Base-by-base conservation (phyloP, 2,329 filamentous ascomycete species). In the Conoideocrella luteorostrata region DNA sequence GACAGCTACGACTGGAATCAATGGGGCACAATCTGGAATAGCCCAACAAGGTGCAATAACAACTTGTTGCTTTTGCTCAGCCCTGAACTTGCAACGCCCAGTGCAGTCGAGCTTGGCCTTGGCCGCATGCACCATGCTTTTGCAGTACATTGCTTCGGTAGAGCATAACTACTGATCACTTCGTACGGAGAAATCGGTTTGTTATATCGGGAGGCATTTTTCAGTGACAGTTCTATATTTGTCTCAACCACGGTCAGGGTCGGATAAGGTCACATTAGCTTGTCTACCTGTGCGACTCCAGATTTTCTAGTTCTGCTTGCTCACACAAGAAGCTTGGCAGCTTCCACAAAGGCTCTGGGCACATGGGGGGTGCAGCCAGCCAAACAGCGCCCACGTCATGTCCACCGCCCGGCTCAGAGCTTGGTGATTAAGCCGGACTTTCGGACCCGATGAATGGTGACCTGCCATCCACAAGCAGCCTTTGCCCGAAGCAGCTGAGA, bases 311-410 rank as follows among this genome's bases (percentile, higher is more conserved):
- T 26, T 23, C 13, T 18, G n/a, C 24, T 34, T 11, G 21, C 39
- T 18, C 21, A n/a, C n/a, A n/a, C n/a, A n/a, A n/a, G n/a, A n/a
- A n/a, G n/a, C n/a, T n/a, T n/a, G n/a, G n/a, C n/a, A n/a, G n/a
- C n/a, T n/a, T n/a, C n/a, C n/a, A n/a, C n/a, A 41, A 17, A n/a
- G 18, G 30, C 39, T 35, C 39, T 12, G 29, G 39, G 21, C 34
- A 37, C 20, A 3, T 9, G 13, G 12, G 17, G 12, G 5, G 17
- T 24, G 20, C 18, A 23, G 15, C 34, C n/a, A n/a, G n/a, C 17
- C 30, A 33, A 33, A 33, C 30, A 33, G 18, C 13, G 10, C 34
- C 3, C 34, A 4, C 4, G 15, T n/a, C 3, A 11, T 23, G 24
- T 26, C 26, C 20, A 18, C n/a, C 22, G 15, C 13, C n/a, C 39